Evolutionary conservation across 352 stramenopile genomes (phyloP).

Genomic region (Globisporangium rhizosaccharum): DNA sequence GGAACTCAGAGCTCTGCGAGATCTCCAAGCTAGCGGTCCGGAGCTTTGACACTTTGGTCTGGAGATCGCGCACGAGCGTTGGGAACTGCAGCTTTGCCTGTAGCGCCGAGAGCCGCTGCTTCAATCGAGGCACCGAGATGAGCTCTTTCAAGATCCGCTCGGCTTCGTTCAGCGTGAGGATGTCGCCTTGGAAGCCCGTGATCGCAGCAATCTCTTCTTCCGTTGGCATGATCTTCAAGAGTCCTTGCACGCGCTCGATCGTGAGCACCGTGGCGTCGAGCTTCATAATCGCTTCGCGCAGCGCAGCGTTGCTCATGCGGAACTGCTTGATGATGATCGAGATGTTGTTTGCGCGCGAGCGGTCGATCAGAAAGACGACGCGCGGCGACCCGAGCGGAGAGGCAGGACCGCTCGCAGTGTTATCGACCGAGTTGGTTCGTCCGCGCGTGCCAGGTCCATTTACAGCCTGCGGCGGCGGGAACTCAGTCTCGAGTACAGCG

Average conservation of each 20-base stretch:
- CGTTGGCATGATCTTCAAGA: slow-evolving; percentile 87
- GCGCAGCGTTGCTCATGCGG: slow-evolving; percentile 84
- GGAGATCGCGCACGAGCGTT: slow-evolving; percentile 48
- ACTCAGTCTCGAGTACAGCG: slow-evolving; percentile 47
- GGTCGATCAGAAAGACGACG: slow-evolving; percentile 74
- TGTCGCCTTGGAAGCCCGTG: slow-evolving; percentile 52
- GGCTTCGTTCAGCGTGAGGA: slow-evolving; percentile 63
- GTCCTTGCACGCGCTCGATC: slow-evolving; percentile 74
- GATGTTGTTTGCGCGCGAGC: slow-evolving; percentile 81
- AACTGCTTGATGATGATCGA: slow-evolving; percentile 96
- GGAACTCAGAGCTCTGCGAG: slow-evolving; percentile 58
- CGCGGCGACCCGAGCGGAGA: slow-evolving; percentile 52
- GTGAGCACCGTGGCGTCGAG: slow-evolving; percentile 73
- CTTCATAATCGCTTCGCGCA: slow-evolving; percentile 80
- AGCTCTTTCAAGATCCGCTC: slow-evolving; percentile 77
- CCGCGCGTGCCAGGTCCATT: slow-evolving; percentile 23
- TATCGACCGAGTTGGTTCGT: slow-evolving; percentile 37
- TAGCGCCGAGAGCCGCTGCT: slow-evolving; percentile 51
- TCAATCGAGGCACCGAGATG: slow-evolving; percentile 65
- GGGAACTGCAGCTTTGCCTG: slow-evolving; percentile 68
- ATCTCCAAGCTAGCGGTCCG: slow-evolving; percentile 52
- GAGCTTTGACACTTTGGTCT: slow-evolving; percentile 64
- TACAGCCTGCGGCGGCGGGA: slow-evolving; percentile 44
- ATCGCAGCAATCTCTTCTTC: slow-evolving; percentile 81
- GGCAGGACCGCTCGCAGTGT: slow-evolving; percentile 25